phyloP scores from a whole-genome alignment of 1,284 basidiomycete genomes.

The Rhodotorula sp. region DNA sequence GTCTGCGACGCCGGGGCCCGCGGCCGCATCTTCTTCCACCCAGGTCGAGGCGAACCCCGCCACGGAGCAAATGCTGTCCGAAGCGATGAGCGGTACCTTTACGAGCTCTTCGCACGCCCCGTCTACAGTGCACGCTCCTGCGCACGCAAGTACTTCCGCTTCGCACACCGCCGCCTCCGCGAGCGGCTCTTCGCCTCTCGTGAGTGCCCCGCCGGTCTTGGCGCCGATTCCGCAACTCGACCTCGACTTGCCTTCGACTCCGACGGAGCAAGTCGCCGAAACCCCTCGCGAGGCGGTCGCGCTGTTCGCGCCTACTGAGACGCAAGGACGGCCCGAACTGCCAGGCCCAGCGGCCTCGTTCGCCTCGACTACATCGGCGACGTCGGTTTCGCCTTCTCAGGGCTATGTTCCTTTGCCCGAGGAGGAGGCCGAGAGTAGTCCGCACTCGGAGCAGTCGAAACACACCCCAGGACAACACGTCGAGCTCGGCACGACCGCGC shows the following conservation, averaged over 20 bases:
- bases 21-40: background rate
- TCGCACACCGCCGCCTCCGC: background rate
- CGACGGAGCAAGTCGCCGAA: background rate
- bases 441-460: background rate
- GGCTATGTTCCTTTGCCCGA: background rate
- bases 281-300: background rate
- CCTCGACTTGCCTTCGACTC: slow-evolving; percentile 6
- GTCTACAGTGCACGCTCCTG: background rate
- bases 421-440: background rate
- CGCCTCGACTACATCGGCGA: slow-evolving; percentile 4
- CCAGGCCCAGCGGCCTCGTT: background rate
- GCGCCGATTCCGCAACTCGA: background rate
- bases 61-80: slow-evolving; percentile 24
- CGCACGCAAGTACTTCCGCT: background rate
- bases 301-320: background rate
- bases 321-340: background rate
- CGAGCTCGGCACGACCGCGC: slow-evolving; percentile 1
- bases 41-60: background rate
- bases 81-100: slow-evolving; percentile 22
- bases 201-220: background rate
- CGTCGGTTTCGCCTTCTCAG: slow-evolving; percentile 12
- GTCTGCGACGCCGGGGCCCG: background rate
- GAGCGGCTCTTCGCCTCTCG: background rate
- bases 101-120: background rate
- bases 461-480: background rate